phyloP scores from a whole-genome alignment of 495 filamentous ascomycete genomes.

The Aspergillus biplanus region DNA sequence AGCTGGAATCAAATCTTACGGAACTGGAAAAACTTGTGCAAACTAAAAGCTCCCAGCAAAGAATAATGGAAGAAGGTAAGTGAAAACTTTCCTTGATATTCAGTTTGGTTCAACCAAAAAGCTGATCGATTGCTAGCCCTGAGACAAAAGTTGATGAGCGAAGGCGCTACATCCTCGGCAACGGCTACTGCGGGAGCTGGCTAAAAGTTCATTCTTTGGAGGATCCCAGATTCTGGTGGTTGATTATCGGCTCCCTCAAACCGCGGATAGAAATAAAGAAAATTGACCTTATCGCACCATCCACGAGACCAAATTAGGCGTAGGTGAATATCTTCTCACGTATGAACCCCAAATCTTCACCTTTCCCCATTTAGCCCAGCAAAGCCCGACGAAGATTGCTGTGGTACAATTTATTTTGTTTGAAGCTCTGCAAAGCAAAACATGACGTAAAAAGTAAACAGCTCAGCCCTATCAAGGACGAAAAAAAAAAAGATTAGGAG shows the following conservation, averaged over 20 bases:
- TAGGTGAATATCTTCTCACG: too few relatives aligned
- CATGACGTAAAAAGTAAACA: too few relatives aligned
- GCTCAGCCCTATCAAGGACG: neutral
- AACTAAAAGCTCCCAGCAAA: constrained; percentile 80
- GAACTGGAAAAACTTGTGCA: constrained; percentile 87
- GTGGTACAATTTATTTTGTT: too few relatives aligned
- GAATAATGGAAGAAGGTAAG: constrained; percentile 86
- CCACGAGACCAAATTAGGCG: too few relatives aligned
- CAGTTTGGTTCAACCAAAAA: neutral
- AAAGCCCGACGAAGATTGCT: too few relatives aligned
- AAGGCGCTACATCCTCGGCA: constrained; percentile 36
- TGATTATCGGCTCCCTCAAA: neutral
- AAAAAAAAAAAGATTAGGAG: neutral
- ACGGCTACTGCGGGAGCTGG: constrained; percentile 33
- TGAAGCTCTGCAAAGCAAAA: too few relatives aligned
- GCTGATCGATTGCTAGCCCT: constrained; percentile 40
- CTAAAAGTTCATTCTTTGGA: constrained; percentile 19
- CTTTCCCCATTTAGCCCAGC: too few relatives aligned
- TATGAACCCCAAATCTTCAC: too few relatives aligned
- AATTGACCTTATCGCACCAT: too few relatives aligned
- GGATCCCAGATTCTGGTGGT: neutral
- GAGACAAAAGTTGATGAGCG: constrained; percentile 52
- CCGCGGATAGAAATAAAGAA: too few relatives aligned
- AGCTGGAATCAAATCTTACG: constrained; percentile 74
- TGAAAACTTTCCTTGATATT: constrained; percentile 8